Conservation (phyloP, 1,284 basidiomycete species). For the Kwoniella shivajii region DNA sequence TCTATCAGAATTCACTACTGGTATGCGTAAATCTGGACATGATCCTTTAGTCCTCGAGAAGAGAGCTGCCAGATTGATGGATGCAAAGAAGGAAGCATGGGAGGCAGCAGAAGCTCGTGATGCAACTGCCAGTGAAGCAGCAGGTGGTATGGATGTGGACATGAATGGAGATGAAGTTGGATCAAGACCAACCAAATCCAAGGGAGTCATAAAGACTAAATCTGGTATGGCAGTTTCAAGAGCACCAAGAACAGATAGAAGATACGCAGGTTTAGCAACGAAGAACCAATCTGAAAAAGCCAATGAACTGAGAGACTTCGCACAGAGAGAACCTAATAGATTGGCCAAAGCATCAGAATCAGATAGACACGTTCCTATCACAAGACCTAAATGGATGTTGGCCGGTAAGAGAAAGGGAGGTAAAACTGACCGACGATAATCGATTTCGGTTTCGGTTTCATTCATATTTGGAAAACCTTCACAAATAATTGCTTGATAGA, state of each 20-base stretch:
- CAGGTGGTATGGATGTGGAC: conserved; percentile 55
- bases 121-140: conserved; percentile 25
- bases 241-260: conserved; percentile 68
- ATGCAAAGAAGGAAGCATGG: conserved; percentile 48
- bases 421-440: conserved; percentile 80
- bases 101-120: conserved; percentile 50
- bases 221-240: conserved; percentile 54
- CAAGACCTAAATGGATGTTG: conserved; percentile 63
- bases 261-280: conserved; percentile 76
- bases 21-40: conserved; percentile 81
- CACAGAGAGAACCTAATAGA: conserved; percentile 81
- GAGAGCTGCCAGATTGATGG: conserved; percentile 75
- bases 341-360: conserved; percentile 85
- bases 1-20: conserved; percentile 79
- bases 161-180: conserved; percentile 45
- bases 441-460: too few relatives aligned
- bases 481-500: too few relatives aligned
- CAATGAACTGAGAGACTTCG: conserved; percentile 75
- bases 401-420: conserved; percentile 85
- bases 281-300: conserved; percentile 79
- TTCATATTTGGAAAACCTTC: too few relatives aligned
- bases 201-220: conserved; percentile 57
- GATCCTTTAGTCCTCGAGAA: conserved; percentile 87
- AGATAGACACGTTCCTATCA: conserved; percentile 63
- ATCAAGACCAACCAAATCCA: conserved; percentile 1